Evolutionary conservation across 805 yeast genomes (phyloP), one percentile per base, ranked within the genome.

Genomic region (Metschnikowia proteae): DNA sequence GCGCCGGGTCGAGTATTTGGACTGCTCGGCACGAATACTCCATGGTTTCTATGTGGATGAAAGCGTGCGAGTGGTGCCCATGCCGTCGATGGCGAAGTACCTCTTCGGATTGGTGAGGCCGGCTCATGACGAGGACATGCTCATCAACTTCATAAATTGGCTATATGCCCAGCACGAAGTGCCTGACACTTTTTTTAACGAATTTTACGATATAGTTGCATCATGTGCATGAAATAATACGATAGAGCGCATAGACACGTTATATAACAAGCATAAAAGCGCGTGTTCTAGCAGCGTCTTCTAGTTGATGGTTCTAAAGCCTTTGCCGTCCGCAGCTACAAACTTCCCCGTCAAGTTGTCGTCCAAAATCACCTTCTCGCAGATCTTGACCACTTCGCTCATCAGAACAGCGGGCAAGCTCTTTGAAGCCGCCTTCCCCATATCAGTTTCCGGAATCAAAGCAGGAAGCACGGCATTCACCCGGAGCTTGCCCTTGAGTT

Each of bases 381-480:
- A 51, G 3, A 48, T 33, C 3, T 61, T 51, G 3, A 64, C 65
- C n/a, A 71, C 76, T 8, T 41, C 54, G 2, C 56, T 55, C 42
- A 71, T 48, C 3, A 63, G 29, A 1, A 70, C 66, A 4, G 55
- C 46, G 2, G 58, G 53, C 5, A 67, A 43, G 11, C 51, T 55
- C 23, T 58, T 60, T 7, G 63, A 41, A 8, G 58, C 50, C 2
- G 57, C 57, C 6, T 62, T 48, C 0, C 83, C 84, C 82, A 88
- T 87, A 3, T 78, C 86, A 0, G 96, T 88, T 26, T 79, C 85
- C 5, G 65, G 67, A 1, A 83, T 72, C 29, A 86, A 66, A 0
- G 92, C 92, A 0, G 96, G 94, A 17, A 82, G 62, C 1, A 89
- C 62, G 1, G 84, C 71, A 61, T 86, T 86, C 38, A 84, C 84